These are phyloP conservation scores for Dalbergia cultrata DNA, from an alignment of 306 rosid species.

Conservation along the genomic window DNA sequence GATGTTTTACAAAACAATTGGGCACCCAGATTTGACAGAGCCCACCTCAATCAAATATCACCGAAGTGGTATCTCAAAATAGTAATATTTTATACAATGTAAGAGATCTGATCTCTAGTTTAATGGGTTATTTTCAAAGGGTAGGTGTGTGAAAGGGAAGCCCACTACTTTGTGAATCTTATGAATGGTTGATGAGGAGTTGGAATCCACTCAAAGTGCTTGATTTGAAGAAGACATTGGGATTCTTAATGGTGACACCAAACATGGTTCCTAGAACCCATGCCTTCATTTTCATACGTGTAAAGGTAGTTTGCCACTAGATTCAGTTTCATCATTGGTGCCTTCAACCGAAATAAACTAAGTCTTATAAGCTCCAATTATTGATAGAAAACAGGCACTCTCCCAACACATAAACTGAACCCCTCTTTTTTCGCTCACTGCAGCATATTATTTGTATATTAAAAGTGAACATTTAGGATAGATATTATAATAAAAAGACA, in stretches of 20 bases:
- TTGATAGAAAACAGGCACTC: slow-evolving; percentile 48
- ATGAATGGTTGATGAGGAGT: slow-evolving; percentile 85
- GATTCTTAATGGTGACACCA: slow-evolving; percentile 62
- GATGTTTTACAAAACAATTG: slow-evolving; percentile 58
- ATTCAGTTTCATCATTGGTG: slow-evolving; percentile 59
- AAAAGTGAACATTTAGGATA: too few relatives aligned
- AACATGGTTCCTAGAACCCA: slow-evolving; percentile 61
- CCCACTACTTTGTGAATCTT: slow-evolving; percentile 70
- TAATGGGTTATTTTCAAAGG: slow-evolving; percentile 61
- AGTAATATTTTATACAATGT: slow-evolving; percentile 37
- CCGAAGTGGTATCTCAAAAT: slow-evolving; percentile 55
- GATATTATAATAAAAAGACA: too few relatives aligned
- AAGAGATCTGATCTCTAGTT: slow-evolving; percentile 52
- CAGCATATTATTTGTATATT: too few relatives aligned
- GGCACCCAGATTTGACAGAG: slow-evolving; percentile 73
- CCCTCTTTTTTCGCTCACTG: slow-evolving; percentile 21
- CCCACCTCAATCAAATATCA: slow-evolving; percentile 57
- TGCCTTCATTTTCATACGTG: slow-evolving; percentile 62
- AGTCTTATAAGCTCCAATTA: slow-evolving; percentile 57
- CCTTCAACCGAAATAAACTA: slow-evolving; percentile 54
- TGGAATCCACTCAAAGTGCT: slow-evolving; percentile 94
- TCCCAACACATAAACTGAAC: slow-evolving; percentile 28
- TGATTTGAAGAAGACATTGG: slow-evolving; percentile 65
- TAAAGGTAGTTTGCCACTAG: slow-evolving; percentile 70
- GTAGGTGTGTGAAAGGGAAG: slow-evolving; percentile 95